These are phyloP conservation scores for Dactylellina parvicollis DNA, from an alignment of 2,329 filamentous ascomycete genomes.

Conservation along the genomic window DNA sequence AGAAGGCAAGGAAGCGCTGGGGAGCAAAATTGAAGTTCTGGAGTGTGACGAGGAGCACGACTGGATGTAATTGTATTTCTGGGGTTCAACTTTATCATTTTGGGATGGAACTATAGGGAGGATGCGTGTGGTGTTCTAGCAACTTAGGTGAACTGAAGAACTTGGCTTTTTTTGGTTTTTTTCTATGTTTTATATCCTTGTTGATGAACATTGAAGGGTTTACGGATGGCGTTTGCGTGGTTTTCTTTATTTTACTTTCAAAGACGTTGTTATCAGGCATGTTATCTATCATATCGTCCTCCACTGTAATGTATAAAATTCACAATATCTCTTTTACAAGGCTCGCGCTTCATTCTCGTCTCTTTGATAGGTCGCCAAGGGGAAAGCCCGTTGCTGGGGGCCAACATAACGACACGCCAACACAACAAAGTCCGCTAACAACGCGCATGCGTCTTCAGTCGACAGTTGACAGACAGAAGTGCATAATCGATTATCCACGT, in stretches of 20 bases:
- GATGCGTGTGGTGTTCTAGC: slow-evolving; percentile 9
- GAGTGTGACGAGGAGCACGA: slow-evolving; percentile 60
- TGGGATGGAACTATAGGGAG: neutral
- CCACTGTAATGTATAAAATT: slow-evolving; percentile 44
- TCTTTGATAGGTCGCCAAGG: slow-evolving; percentile 1
- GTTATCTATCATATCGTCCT: neutral
- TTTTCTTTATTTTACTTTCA: slow-evolving; percentile 15
- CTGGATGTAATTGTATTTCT: slow-evolving; percentile 34
- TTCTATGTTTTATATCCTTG: slow-evolving; percentile 7
- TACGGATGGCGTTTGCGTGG: slow-evolving; percentile 28
- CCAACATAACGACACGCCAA: neutral
- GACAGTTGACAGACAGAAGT: too few species aligned
- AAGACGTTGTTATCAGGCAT: neutral
- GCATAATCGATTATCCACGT: neutral
- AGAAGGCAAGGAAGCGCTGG: slow-evolving; percentile 86
- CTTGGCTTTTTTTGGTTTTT: slow-evolving; percentile 6
- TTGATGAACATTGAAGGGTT: slow-evolving; percentile 1
- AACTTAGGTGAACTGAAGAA: too few species aligned
- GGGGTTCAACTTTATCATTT: neutral
- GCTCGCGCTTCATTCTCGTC: neutral
- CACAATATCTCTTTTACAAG: neutral
- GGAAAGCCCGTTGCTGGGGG: slow-evolving; percentile 7
- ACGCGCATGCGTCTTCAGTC: slow-evolving; percentile 20
- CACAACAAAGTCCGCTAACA: slow-evolving; percentile 34
- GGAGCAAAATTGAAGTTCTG: slow-evolving; percentile 75